Evolutionary conservation across 1,284 basidiomycete genomes (phyloP).

Genomic region (Cutaneotrichosporon cavernicola): DNA sequence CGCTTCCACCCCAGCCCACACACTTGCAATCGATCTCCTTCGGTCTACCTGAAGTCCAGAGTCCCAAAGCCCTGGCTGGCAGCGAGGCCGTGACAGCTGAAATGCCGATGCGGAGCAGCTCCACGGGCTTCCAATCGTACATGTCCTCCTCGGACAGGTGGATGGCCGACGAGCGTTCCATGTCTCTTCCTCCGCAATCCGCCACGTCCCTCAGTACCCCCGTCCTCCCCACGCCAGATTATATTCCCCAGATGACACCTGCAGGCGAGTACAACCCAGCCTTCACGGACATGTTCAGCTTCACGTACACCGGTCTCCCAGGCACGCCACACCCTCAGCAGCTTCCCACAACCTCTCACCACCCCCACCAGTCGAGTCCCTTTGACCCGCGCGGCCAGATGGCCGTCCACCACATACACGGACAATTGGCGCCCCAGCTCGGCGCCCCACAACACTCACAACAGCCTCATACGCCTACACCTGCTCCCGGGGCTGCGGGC

Average conservation of each 20-base stretch:
- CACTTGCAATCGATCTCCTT: background rate
- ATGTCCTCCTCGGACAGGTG: slow-evolving; percentile 43
- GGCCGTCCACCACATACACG: background rate
- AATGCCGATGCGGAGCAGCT: slow-evolving; percentile 3
- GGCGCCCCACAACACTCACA: background rate
- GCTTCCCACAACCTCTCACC: too few relatives aligned
- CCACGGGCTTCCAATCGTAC: slow-evolving; percentile 27
- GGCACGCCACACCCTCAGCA: background rate
- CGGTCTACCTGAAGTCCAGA: background rate
- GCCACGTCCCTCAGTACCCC: background rate
- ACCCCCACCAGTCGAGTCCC: background rate
- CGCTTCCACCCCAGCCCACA: background rate
- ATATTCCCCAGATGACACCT: background rate
- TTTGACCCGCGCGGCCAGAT: background rate
- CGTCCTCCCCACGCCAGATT: background rate
- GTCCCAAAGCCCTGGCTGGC: background rate
- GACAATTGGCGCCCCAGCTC: slow-evolving; percentile 1
- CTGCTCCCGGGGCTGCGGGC: background rate
- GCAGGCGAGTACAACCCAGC: background rate
- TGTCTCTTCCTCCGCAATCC: slow-evolving; percentile 2
- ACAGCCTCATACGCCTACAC: background rate
- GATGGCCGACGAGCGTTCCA: slow-evolving; percentile 33
- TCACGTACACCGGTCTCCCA: background rate
- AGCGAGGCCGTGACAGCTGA: background rate
- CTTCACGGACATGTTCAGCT: background rate